Conservation (phyloP, 805 yeast genomes). For the Lachancea mirantina region DNA sequence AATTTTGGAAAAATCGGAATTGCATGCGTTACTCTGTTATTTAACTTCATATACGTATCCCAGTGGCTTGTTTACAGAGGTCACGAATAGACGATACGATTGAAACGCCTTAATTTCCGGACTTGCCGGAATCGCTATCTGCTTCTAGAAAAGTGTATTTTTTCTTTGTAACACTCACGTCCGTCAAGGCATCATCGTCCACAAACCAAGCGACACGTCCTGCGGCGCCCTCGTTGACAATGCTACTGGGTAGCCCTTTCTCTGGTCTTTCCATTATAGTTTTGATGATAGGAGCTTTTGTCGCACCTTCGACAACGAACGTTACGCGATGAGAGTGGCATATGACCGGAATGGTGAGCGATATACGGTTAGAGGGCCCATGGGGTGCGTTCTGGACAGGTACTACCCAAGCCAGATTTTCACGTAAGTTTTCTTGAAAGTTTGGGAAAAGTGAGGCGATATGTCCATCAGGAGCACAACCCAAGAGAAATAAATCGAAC, state of each 20-base stretch:
- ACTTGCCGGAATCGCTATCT: no score
- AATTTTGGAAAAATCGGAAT: conserved; percentile 37
- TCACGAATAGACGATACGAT: not conserved
- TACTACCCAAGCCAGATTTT: conserved; percentile 88
- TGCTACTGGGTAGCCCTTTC: conserved; percentile 87
- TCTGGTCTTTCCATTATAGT: conserved; percentile 95
- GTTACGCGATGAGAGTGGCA: conserved; percentile 90
- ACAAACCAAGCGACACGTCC: conserved; percentile 97
- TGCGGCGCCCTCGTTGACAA: conserved; percentile 94
- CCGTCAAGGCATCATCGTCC: conserved; percentile 84
- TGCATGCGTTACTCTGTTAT: conserved; percentile 33
- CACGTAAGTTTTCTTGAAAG: conserved; percentile 75
- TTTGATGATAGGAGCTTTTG: conserved; percentile 87
- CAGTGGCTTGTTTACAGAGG: conserved; percentile 30
- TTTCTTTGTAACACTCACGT: conserved; percentile 44
- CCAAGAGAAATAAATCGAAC: conserved; percentile 84
- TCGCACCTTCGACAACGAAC: conserved; percentile 93
- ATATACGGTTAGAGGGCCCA: conserved; percentile 79
- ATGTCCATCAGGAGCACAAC: conserved; percentile 99
- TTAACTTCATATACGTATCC: conserved; percentile 33
- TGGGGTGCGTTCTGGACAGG: conserved; percentile 89
- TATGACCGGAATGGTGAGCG: conserved; percentile 88
- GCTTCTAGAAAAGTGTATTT: conserved; percentile 23
- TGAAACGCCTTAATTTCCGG: no score
- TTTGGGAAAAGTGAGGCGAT: conserved; percentile 94